These are phyloP conservation scores for Sarocladium strictum DNA, from an alignment of 2,329 filamentous ascomycete genomes.

Conservation along the genomic window DNA sequence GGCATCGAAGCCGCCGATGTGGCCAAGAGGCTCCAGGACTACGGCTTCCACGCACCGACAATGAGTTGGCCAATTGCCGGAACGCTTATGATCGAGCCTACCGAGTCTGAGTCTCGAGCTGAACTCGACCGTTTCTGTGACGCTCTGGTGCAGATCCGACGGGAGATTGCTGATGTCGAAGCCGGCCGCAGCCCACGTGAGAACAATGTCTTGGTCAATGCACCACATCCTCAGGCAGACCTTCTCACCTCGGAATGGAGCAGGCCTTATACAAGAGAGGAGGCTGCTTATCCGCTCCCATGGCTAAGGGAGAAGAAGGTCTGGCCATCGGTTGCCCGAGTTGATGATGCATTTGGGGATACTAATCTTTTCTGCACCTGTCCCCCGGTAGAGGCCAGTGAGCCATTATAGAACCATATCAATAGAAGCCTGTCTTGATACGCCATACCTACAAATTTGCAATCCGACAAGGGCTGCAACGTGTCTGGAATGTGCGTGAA, in stretches of 20 bases:
- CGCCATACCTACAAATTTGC: too few species aligned
- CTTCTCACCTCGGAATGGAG: constrained; percentile 72
- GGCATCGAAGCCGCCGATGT: constrained; percentile 91
- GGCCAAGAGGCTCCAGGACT: constrained; percentile 93
- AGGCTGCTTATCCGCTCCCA: constrained; percentile 78
- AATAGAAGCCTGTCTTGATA: too few species aligned
- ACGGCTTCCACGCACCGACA: constrained; percentile 93
- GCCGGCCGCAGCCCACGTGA: constrained; percentile 68
- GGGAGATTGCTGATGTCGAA: constrained; percentile 80
- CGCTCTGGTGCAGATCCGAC: constrained; percentile 77
- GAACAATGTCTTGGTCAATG: constrained; percentile 80
- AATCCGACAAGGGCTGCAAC: too few species aligned
- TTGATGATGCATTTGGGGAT: constrained; percentile 90
- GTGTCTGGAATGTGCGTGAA: too few species aligned
- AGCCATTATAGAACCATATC: neutral
- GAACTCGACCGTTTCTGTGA: constrained; percentile 93
- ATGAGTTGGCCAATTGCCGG: constrained; percentile 96
- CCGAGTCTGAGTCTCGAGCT: constrained; percentile 84
- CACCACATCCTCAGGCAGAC: constrained; percentile 81
- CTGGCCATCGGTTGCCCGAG: constrained; percentile 81
- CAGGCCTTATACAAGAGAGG: constrained; percentile 69
- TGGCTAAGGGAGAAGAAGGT: constrained; percentile 94
- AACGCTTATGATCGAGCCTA: constrained; percentile 97
- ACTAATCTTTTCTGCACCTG: constrained; percentile 94
- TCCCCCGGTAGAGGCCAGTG: constrained; percentile 64